These are phyloP conservation scores for Pueraria montana DNA, from an alignment of 306 rosid genomes.

Conservation along the genomic window DNA sequence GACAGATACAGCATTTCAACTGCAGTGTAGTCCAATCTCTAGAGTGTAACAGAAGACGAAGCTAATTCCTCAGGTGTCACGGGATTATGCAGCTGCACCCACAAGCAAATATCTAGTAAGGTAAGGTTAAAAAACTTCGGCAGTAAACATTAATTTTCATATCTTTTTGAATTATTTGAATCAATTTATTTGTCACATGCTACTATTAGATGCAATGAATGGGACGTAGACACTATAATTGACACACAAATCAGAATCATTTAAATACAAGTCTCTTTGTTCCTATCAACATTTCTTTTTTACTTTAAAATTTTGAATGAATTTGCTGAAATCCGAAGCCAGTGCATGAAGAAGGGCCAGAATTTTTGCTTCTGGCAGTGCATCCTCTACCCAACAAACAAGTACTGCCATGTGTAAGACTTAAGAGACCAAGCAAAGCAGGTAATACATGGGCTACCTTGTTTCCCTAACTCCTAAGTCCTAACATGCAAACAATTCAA, in stretches of 20 bases:
- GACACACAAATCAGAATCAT: slow-evolving; percentile 3
- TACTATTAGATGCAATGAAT: background rate
- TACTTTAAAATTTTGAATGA: background rate
- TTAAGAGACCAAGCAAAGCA: slow-evolving; percentile 34
- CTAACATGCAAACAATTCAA: too few species aligned
- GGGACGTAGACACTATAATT: background rate
- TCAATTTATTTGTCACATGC: slow-evolving; percentile 11
- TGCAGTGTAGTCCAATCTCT: slow-evolving; percentile 44
- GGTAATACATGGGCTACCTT: background rate
- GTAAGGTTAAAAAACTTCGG: background rate
- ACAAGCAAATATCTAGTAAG: slow-evolving; percentile 42
- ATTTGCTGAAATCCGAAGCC: background rate
- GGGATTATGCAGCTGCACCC: slow-evolving; percentile 82
- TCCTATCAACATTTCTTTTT: slow-evolving; percentile 13
- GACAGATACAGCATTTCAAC: slow-evolving; percentile 14
- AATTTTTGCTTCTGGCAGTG: background rate
- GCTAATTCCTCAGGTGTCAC: slow-evolving; percentile 82
- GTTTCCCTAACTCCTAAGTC: too few species aligned
- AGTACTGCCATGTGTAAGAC: slow-evolving; percentile 11
- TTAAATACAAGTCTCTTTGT: background rate
- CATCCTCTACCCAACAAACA: background rate
- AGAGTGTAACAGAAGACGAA: slow-evolving; percentile 64
- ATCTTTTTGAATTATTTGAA: background rate
- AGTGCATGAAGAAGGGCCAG: background rate
- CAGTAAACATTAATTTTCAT: slow-evolving; percentile 9